Base-by-base conservation (phyloP, 1,284 basidiomycete species). In the Sporisorium scitamineum region DNA sequence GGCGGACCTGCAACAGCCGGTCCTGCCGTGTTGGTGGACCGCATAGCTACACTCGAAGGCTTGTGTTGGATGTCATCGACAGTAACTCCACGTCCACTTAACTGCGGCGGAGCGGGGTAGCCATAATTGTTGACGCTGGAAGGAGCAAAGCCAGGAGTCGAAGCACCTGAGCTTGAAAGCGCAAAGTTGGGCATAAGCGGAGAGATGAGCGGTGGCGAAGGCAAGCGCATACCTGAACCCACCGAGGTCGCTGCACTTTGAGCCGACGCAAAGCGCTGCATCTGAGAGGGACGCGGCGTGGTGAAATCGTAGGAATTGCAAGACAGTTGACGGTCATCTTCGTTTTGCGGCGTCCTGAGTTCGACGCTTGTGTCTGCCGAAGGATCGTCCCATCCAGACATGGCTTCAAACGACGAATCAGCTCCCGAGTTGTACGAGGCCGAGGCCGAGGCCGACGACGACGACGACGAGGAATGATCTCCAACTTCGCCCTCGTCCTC, bases 261-360 rank as follows among this genome's bases (percentile, higher is more conserved):
- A 10, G 58, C 57, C 6, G 68, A 71, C 16, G 68, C 69, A 45
- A 76, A 77, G 22, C 67, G 66, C 60, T 77, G 75, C 57, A 65
- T 61, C 34, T 70, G 67, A 8, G 62, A 66, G 2, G 75, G 75
- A 11, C 60, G 60, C 3, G 75, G 75, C 11, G 75, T 77, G 37
- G 61, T 67, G 18, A 61, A 54, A 32, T 76, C 74, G 34, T 65
- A 70, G 7, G 61, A 61, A 22, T 51, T 58, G 44, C 57, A 61
- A 8, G 56, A 22, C 6, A 69, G 56, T 45, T 69, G 56, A 6
- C 69, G 69, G 44, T 72, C 65, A 24, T 72, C 61, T 26, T 68
- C 61, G 32, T 63, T 62, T 39, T 71, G 74, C 3, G 74, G 74
- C 11, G 74, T 76, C 20, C 51, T 58, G 8, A 76, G 37, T 20